Conservation (phyloP, 345 rosid species). For the Citrus medica region DNA sequence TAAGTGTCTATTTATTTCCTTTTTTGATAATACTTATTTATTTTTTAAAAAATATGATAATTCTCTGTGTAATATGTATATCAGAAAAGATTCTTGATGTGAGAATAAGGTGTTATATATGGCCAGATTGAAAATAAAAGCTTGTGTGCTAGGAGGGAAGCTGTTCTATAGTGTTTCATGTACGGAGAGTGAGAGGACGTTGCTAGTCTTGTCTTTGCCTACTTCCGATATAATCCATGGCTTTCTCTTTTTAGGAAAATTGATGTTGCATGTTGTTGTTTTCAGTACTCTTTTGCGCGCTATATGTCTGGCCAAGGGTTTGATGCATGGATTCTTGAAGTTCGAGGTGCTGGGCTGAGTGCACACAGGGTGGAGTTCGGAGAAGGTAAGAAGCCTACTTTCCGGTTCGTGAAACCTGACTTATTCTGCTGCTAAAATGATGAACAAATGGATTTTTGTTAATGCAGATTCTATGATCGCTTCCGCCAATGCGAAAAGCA, state of each 20-base stretch:
- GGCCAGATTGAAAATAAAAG: background rate
- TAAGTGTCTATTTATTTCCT: background rate
- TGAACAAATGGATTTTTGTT: background rate
- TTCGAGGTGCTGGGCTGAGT: constrained; percentile 87
- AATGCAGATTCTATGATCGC: constrained; percentile 16
- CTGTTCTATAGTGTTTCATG: background rate
- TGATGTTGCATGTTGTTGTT: constrained; percentile 1
- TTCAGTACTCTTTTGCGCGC: constrained; percentile 78
- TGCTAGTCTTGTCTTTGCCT: background rate
- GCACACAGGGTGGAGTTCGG: constrained; percentile 19
- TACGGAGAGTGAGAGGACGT: background rate
- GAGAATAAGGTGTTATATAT: background rate
- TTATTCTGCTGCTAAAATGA: background rate
- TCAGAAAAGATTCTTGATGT: background rate
- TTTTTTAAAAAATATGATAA: too few species aligned
- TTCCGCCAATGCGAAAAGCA: constrained; percentile 3
- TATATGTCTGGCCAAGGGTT: constrained; percentile 75
- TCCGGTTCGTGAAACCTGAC: background rate
- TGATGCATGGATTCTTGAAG: constrained; percentile 88
- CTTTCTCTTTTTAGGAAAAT: background rate
- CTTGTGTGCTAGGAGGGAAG: background rate
- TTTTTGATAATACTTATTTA: too few species aligned
- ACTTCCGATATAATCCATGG: background rate
- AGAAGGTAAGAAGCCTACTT: constrained; percentile 15
- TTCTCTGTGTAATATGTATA: background rate